Percentiles rank a stretch among this genome's conserved stretches.
phyloP scores from a whole-genome alignment of 768 basidiomycete species.

The Lactarius pseudohatsudake region DNA sequence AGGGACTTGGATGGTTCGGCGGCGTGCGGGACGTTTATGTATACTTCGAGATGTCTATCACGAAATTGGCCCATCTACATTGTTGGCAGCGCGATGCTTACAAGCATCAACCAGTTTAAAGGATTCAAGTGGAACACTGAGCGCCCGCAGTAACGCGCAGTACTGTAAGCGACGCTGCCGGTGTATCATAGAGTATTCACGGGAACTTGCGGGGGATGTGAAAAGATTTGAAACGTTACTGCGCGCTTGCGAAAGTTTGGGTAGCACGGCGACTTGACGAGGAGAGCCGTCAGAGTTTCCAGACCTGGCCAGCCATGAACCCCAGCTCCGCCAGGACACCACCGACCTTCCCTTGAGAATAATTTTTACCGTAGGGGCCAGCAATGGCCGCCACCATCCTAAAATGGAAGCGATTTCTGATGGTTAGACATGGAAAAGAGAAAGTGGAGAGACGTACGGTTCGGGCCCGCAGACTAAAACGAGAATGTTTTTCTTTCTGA shows the following conservation, averaged over 20 bases:
- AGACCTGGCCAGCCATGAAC: conserved; percentile 59
- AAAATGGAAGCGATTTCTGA: conserved; percentile 14
- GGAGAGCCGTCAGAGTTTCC: conserved; percentile 52
- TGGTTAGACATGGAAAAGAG: conserved; percentile 13
- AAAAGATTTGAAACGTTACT: neutral
- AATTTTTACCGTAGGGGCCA: conserved; percentile 73
- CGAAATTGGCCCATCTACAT: neutral
- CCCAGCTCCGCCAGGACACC: conserved; percentile 68
- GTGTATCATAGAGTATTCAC: neutral
- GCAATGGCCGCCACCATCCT: conserved; percentile 78
- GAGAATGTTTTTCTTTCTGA: conserved; percentile 41
- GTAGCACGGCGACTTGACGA: neutral
- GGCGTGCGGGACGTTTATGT: neutral
- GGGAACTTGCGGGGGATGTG: neutral
- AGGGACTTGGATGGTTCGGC: neutral
- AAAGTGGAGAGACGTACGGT: conserved; percentile 47
- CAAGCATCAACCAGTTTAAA: neutral
- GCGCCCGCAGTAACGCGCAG: neutral
- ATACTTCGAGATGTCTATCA: neutral
- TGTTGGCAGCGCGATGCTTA: neutral
- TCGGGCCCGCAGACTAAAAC: conserved; percentile 88
- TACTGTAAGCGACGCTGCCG: neutral
- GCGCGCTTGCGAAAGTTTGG: neutral
- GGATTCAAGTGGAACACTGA: neutral
- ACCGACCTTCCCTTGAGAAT: conserved; percentile 70